Conservation (phyloP, 768 basidiomycete species). For the Saitozyma podzolica region DNA sequence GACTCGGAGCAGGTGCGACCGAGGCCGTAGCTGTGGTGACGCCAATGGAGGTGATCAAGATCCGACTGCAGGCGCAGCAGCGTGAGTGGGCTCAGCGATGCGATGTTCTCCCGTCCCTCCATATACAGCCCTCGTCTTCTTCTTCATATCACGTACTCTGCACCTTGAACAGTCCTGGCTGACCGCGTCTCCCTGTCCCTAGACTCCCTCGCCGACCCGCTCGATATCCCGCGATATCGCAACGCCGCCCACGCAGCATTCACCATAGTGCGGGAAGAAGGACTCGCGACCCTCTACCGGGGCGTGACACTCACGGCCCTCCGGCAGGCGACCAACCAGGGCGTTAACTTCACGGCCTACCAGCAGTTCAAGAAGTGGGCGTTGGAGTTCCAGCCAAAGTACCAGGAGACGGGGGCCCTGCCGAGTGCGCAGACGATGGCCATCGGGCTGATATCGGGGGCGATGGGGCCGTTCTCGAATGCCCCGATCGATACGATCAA, state of each 20-base stretch:
- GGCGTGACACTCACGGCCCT: constrained; percentile 91
- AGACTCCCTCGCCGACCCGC: constrained; percentile 89
- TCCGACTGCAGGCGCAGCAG: constrained; percentile 93
- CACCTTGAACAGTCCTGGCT: not conserved
- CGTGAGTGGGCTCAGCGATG: constrained; percentile 51
- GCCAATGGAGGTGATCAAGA: constrained; percentile 99
- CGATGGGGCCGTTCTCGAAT: constrained; percentile 97
- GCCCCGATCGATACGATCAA: constrained; percentile 78
- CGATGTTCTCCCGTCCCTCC: not conserved
- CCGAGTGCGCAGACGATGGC: constrained; percentile 95
- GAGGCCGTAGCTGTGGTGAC: constrained; percentile 94
- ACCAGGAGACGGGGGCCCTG: constrained; percentile 60
- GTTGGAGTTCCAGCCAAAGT: constrained; percentile 72
- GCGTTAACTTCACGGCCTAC: constrained; percentile 97
- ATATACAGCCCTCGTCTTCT: not conserved
- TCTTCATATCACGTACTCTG: not conserved
- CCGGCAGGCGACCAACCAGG: constrained; percentile 97
- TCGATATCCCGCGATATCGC: constrained; percentile 88
- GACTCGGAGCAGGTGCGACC: constrained; percentile 89
- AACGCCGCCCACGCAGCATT: constrained; percentile 97
- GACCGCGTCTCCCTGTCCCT: not conserved
- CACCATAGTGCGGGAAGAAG: constrained; percentile 91
- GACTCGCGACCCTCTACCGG: constrained; percentile 77
- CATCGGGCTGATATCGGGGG: constrained; percentile 92
- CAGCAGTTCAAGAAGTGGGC: constrained; percentile 90